Percentiles rank a stretch among this genome's conserved stretches.
phyloP scores from a whole-genome alignment of 2,329 filamentous ascomycete genomes.

The Colletotrichum coccodes region DNA sequence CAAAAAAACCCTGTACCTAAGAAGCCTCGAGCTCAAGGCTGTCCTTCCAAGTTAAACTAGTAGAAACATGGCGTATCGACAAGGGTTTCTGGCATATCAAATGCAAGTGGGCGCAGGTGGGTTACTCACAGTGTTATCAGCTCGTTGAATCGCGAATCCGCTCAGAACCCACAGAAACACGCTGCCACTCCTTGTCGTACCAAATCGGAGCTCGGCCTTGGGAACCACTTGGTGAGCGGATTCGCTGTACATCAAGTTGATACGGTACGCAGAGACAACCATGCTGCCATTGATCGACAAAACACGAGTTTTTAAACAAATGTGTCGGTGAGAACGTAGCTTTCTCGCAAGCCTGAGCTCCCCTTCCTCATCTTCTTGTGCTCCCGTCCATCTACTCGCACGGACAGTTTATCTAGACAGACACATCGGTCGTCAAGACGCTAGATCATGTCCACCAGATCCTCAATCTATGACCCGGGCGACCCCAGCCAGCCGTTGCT shows the following conservation, averaged over 20 bases:
- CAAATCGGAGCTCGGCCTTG: background rate
- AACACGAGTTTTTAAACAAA: background rate
- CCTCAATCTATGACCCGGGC: slow-evolving; percentile 25
- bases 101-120: background rate
- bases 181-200: background rate
- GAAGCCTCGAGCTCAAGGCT: background rate
- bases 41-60: too few species aligned
- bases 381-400: background rate
- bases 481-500: slow-evolving; percentile 24
- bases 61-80: background rate
- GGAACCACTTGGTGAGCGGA: slow-evolving; percentile 1
- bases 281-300: background rate
- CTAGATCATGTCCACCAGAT: slow-evolving; percentile 16
- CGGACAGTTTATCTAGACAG: background rate
- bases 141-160: background rate
- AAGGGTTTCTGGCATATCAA: background rate
- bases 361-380: background rate
- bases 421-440: background rate
- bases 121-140: background rate
- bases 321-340: background rate
- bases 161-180: background rate
- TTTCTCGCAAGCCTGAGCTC: background rate
- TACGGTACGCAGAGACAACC: slow-evolving; percentile 1
- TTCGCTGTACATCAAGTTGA: slow-evolving; percentile 3
- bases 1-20: background rate